Evolutionary conservation across 371 early-diverging fungal genomes (phyloP), one percentile per base, ranked within the genome.

Genomic region (Mucor irregularis): DNA sequence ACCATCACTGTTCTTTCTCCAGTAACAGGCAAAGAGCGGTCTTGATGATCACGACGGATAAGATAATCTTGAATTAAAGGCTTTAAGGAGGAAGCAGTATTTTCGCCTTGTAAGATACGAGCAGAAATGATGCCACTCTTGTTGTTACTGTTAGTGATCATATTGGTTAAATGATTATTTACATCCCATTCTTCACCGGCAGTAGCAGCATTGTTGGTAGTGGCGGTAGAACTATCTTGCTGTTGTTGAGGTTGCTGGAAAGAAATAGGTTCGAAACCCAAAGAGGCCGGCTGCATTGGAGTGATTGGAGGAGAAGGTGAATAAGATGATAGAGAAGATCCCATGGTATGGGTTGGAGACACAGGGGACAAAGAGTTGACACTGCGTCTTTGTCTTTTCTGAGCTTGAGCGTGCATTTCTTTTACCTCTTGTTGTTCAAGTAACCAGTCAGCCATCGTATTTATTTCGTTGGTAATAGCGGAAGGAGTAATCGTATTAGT

Each of bases 1-100:
- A 91, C 81, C 72, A 88, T 76, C 0, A 88, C 79, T 5, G 87
- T 83, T 61, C 84, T 83, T 71, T 89, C 86, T 37, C 89, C 89
- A 25, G 78, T 69, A 14, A 89, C 79, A 64, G 89, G 76, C 2
- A 84, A 68, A 8, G 83, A 72, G 51, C 83, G 81, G 58, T 86
- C 82, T 45, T 64, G 64, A 26, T 73, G 75, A 8, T 71, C 73
- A 48, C 64, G 65, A 26, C 62, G 65, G 10, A 64, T 44, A 31
- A 76, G 52, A 56, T 78, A 80, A 16, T 63, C 71, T 48, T 74
- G 78, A 53, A 78, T 74, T 29, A 66, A 63, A 6, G 73, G 72
- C 38, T 71, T 76, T 43, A 66, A 55, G 7, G 60, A 38, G 16
- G 43, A 37, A 17, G 53, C 49, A 2, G 42, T 38, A 24, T 33